Evolutionary conservation across 2,329 filamentous ascomycete genomes (phyloP).

Genomic region (Malbranchea zuffiana): DNA sequence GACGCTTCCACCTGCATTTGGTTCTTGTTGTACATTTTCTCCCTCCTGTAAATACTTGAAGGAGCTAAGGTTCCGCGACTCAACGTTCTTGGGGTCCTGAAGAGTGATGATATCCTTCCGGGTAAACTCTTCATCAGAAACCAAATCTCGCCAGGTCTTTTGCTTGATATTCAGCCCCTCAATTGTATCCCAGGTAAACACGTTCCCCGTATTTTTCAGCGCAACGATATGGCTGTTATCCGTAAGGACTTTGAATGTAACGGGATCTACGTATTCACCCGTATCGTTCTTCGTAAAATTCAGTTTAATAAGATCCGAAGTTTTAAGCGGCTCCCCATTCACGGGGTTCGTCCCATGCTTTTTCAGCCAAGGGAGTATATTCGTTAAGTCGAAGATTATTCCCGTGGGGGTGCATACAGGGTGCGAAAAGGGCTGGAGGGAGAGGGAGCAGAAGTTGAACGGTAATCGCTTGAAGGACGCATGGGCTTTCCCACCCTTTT

Average conservation of each 20-base stretch:
- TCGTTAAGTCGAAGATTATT: constrained; percentile 88
- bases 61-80: constrained; percentile 66
- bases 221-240: constrained; percentile 97
- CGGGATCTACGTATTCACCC: constrained; percentile 85
- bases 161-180: constrained; percentile 92
- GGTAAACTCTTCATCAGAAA: constrained; percentile 76
- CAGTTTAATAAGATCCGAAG: constrained; percentile 76
- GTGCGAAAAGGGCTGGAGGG: constrained; percentile 86
- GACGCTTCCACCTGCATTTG: constrained; percentile 55
- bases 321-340: constrained; percentile 65
- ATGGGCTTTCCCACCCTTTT: constrained; percentile 40
- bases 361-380: constrained; percentile 87
- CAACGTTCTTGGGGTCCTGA: constrained; percentile 87
- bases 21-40: constrained; percentile 58
- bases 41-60: constrained; percentile 89
- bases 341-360: constrained; percentile 90
- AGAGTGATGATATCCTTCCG: constrained; percentile 90
- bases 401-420: constrained; percentile 83
- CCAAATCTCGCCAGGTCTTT: constrained; percentile 87
- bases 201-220: constrained; percentile 76
- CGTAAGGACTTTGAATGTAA: constrained; percentile 94
- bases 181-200: constrained; percentile 92
- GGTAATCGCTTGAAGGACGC: constrained; percentile 76
- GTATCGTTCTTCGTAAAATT: constrained; percentile 88
- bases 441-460: constrained; percentile 96